Conservation (phyloP, 169 alveolate genomes). For the Cryptosporidium meleagridis region DNA sequence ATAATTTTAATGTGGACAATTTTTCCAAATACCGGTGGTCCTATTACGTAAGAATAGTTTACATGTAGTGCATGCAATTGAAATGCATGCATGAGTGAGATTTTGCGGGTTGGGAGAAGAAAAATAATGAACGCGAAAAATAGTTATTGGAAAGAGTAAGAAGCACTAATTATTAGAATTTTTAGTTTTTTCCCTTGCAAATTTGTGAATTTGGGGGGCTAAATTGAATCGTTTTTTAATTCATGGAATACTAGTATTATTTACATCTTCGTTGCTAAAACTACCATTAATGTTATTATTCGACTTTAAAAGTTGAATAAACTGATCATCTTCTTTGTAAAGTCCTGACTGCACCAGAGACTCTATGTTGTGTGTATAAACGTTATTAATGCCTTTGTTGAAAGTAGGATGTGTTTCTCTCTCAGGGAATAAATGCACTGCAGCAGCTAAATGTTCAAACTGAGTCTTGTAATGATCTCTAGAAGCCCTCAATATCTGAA, state of each 20-base stretch:
- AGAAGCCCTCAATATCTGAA: slow-evolving; percentile 56
- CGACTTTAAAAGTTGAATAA: slow-evolving; percentile 24
- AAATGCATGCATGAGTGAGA: neutral
- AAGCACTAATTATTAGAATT: neutral
- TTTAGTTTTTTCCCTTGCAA: neutral
- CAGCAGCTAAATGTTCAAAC: slow-evolving; percentile 25
- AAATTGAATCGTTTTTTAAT: neutral
- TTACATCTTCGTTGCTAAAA: neutral
- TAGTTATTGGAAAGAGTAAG: slow-evolving; percentile 14
- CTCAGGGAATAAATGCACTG: neutral
- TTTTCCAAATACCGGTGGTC: neutral
- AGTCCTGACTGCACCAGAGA: slow-evolving; percentile 54
- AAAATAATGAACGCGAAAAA: slow-evolving; percentile 23
- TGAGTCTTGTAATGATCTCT: slow-evolving; percentile 42
- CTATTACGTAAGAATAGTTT: neutral
- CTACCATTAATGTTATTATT: neutral
- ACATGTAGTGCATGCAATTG: neutral
- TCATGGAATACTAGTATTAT: neutral
- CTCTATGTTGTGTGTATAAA: slow-evolving; percentile 5
- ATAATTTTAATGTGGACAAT: slow-evolving; percentile 1
- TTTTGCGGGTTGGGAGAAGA: neutral
- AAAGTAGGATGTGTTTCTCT: neutral
- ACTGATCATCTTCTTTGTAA: slow-evolving; percentile 58
- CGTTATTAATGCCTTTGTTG: neutral
- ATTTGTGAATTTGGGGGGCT: neutral